Conservation (phyloP, 805 yeast genomes). For the Yarrowia hollandica region DNA sequence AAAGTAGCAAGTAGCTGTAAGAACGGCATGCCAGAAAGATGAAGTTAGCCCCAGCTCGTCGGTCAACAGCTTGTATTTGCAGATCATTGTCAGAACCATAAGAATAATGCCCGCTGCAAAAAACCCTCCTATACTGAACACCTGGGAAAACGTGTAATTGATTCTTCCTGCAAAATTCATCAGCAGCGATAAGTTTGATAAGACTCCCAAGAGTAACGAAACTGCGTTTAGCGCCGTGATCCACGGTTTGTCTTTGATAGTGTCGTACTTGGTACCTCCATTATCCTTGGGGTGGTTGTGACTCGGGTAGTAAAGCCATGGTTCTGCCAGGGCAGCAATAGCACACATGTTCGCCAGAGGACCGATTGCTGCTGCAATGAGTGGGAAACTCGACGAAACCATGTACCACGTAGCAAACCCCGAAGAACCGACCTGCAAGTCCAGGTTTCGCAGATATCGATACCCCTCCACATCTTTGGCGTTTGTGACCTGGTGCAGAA, state of each 20-base stretch:
- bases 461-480: slow-evolving; percentile 22
- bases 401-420: slow-evolving; percentile 54
- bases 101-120: slow-evolving; percentile 57
- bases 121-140: slow-evolving; percentile 65
- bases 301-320: slow-evolving; percentile 51
- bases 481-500: slow-evolving; percentile 12
- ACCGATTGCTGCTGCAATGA: slow-evolving; percentile 73
- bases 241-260: slow-evolving; percentile 43
- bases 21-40: slow-evolving; percentile 68
- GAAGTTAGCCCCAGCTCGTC: slow-evolving; percentile 31
- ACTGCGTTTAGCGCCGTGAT: slow-evolving; percentile 59
- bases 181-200: slow-evolving; percentile 66
- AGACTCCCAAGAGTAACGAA: slow-evolving; percentile 61
- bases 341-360: slow-evolving; percentile 77
- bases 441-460: not conserved
- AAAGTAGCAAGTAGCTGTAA: slow-evolving; percentile 64
- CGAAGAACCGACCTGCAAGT: slow-evolving; percentile 28
- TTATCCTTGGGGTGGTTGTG: not conserved
- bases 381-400: slow-evolving; percentile 68
- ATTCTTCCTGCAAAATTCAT: slow-evolving; percentile 66
- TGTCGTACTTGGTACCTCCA: slow-evolving; percentile 39
- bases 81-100: slow-evolving; percentile 49
- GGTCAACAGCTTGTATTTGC: slow-evolving; percentile 40
- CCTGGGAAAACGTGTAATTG: slow-evolving; percentile 61
- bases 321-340: slow-evolving; percentile 65